phyloP scores from a whole-genome alignment of 2,329 filamentous ascomycete genomes.

The Fusarium pseudocircinatum region DNA sequence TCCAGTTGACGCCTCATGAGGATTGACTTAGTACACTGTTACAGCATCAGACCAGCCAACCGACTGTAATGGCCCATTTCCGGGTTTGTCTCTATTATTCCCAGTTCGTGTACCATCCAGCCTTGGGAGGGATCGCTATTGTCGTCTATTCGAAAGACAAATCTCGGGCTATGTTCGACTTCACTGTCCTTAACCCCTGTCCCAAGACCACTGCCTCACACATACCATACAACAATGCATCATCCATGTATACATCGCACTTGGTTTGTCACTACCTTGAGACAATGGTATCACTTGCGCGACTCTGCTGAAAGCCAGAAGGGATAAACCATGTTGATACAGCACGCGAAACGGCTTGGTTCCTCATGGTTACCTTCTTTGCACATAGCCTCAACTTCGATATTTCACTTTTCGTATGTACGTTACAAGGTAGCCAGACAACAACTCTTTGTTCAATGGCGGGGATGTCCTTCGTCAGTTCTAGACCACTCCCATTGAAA shows the following conservation, averaged over 20 bases:
- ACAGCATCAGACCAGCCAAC: slow-evolving; percentile 24
- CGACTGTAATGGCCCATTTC: slow-evolving; percentile 26
- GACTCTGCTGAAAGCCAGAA: slow-evolving; percentile 15
- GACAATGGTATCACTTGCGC: slow-evolving; percentile 40
- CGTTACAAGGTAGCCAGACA: background rate
- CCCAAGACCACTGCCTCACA: slow-evolving; percentile 27
- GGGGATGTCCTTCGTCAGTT: slow-evolving; percentile 32
- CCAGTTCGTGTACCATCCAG: slow-evolving; percentile 9
- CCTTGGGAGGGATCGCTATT: slow-evolving; percentile 21
- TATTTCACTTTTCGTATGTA: background rate
- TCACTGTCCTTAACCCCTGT: slow-evolving; percentile 33
- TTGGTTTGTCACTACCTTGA: slow-evolving; percentile 39
- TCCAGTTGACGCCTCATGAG: slow-evolving; percentile 18
- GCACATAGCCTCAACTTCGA: background rate
- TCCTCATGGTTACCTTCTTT: slow-evolving; percentile 6
- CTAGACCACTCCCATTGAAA: slow-evolving; percentile 38
- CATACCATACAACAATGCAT: slow-evolving; percentile 30
- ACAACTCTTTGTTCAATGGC: slow-evolving; percentile 21
- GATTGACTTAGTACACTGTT: background rate
- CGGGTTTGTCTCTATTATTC: slow-evolving; percentile 16
- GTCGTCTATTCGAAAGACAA: slow-evolving; percentile 37
- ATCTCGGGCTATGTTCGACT: slow-evolving; percentile 41
- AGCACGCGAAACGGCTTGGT: slow-evolving; percentile 17
- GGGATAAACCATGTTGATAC: slow-evolving; percentile 17
- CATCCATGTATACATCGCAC: slow-evolving; percentile 24